Conservation (phyloP, 352 stramenopile genomes). For the Globisporangium iwayamae region DNA sequence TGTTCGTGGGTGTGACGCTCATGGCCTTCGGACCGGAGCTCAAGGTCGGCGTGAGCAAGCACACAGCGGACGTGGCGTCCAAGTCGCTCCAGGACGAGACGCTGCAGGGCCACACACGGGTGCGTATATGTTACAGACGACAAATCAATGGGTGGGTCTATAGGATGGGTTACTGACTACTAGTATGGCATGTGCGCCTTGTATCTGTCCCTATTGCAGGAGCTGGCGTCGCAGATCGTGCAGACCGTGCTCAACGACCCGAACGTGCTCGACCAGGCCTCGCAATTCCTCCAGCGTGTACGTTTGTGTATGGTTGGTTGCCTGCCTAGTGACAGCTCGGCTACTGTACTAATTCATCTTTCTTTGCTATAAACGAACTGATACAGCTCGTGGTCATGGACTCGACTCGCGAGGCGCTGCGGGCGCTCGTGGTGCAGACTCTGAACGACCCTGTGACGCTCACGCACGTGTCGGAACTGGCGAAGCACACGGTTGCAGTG, state of each 20-base stretch:
- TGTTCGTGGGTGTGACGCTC: slow-evolving; percentile 43
- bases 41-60: slow-evolving; percentile 74
- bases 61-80: slow-evolving; percentile 79
- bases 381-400: slow-evolving; percentile 69
- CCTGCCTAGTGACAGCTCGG: neutral
- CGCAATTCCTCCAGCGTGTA: slow-evolving; percentile 70
- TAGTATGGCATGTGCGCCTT: neutral
- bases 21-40: slow-evolving; percentile 76
- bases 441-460: slow-evolving; percentile 61
- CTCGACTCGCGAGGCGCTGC: slow-evolving; percentile 49
- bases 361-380: neutral
- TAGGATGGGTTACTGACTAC: neutral
- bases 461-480: slow-evolving; percentile 41
- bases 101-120: slow-evolving; percentile 61
- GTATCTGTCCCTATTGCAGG: slow-evolving; percentile 11
- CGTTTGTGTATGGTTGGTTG: neutral
- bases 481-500: slow-evolving; percentile 38
- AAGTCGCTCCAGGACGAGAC: slow-evolving; percentile 83
- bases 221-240: slow-evolving; percentile 82
- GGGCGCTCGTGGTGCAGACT: slow-evolving; percentile 47
- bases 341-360: neutral
- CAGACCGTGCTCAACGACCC: slow-evolving; percentile 85
- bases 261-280: slow-evolving; percentile 79
- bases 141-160: neutral
- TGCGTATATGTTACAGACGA: neutral